These are phyloP conservation scores for Pseudogymnoascus sp. DNA, from an alignment of 2,329 filamentous ascomycete species.

Conservation along the genomic window DNA sequence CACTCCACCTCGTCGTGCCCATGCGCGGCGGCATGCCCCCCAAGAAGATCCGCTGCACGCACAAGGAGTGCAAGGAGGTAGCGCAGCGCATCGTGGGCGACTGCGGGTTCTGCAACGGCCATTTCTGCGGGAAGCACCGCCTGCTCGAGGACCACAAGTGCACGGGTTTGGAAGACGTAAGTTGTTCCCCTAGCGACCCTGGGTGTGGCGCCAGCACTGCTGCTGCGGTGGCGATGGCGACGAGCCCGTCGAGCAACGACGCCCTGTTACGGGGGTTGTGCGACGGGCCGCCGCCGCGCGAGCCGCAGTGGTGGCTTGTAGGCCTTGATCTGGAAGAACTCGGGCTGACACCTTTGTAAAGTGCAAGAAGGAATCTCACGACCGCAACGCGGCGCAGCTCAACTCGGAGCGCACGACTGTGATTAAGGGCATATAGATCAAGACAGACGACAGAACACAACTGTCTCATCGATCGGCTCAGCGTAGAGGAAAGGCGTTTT, in stretches of 20 bases:
- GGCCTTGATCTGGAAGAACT: constrained; percentile 30
- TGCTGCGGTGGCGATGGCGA: not conserved
- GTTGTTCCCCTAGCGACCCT: constrained; percentile 27
- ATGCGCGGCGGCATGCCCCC: constrained; percentile 53
- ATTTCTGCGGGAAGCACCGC: constrained; percentile 92
- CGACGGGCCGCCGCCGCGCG: not conserved
- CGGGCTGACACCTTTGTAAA: constrained; percentile 25
- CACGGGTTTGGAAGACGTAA: constrained; percentile 77
- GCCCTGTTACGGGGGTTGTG: not conserved
- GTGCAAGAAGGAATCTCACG: constrained; percentile 96
- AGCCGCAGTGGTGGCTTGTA: constrained; percentile 34
- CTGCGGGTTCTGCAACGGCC: constrained; percentile 87
- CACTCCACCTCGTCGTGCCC: constrained; percentile 45
- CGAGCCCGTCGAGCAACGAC: not conserved
- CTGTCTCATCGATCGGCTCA: not conserved
- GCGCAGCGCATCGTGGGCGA: constrained; percentile 93
- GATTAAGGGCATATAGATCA: constrained; percentile 71
- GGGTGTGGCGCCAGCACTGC: constrained; percentile 4
- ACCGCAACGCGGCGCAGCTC: constrained; percentile 85
- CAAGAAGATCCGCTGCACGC: constrained; percentile 76
- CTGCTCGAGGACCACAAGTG: constrained; percentile 93
- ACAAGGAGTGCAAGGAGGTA: constrained; percentile 78
- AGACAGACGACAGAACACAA: too few relatives aligned
- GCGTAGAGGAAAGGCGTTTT: not conserved
- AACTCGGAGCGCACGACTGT: constrained; percentile 89